Evolutionary conservation across 2,329 filamentous ascomycete genomes (phyloP), one percentile per base, ranked within the genome.

Genomic region (Simplicillium aogashimaense): DNA sequence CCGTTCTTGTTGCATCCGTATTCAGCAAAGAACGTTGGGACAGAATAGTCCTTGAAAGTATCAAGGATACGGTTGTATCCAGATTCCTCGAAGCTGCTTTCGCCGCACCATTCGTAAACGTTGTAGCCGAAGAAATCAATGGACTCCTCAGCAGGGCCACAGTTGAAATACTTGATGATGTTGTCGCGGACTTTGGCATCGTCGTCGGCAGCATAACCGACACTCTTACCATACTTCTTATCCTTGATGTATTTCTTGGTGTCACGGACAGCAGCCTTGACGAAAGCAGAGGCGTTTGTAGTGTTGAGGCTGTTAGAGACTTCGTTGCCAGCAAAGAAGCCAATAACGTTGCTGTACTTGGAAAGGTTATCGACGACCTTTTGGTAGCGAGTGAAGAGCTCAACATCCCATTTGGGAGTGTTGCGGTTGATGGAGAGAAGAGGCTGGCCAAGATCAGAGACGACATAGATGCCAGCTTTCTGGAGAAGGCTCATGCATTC

Each of bases 71-170:
- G 73, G 49, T 82, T 72, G 66, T 89, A 98, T 40, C 87, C 86
- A 3, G 92, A 95, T 43, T 72, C 58, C 29, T 70, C 57, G 67
- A 83, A 92, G 54, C 71, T 78, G 56, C 86, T 94, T 51, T 89
- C 63, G 51, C 90, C 92, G 61, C 92, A 98, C 92, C 92, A 98
- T 40, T 89, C 94, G 76, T 98, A 98, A 68, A 97, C 94, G 74
- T 98, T 98, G 82, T 97, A 97, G 43, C 92, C 92, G 85, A 88
- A 98, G 74, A 94, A 97, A 65, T 98, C 92, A 50, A 97, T 94
- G 45, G 83, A 55, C 10, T 69, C 66, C 25, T 69, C 57, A 45
- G 76, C 64, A 4, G 53, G 43, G 45, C 89, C 86, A 59, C 92
- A 98, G 74, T 95, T 89, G 70, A 98, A 95, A 76, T 94, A 98